A percentile compares a stretch with the other conserved stretches of the same genome.
These are phyloP conservation scores for Spergularia marina DNA, from an alignment of 148 eudicot genomes.

Conservation along the genomic window DNA sequence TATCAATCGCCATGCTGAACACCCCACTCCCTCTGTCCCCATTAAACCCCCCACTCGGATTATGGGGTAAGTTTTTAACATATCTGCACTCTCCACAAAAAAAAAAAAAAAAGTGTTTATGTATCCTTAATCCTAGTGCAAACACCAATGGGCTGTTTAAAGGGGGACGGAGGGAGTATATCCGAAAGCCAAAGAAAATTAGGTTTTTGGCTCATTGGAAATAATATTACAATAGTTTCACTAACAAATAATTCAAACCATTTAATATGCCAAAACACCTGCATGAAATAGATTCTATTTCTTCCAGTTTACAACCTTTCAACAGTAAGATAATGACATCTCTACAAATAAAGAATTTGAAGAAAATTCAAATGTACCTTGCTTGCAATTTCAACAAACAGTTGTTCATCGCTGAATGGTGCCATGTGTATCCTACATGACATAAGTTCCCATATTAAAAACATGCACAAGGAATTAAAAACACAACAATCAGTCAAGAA, in stretches of 20 bases:
- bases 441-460: constrained; percentile 22
- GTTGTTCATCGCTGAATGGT: constrained; percentile 91
- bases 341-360: not conserved
- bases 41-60: too few relatives aligned
- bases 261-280: not conserved
- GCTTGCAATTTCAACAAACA: constrained; percentile 84
- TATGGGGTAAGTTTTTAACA: too few relatives aligned
- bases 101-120: too few relatives aligned
- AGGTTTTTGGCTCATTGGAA: too few relatives aligned
- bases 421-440: constrained; percentile 94
- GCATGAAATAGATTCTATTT: not conserved
- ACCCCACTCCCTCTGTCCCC: too few relatives aligned
- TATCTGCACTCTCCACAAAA: too few relatives aligned
- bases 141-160: too few relatives aligned
- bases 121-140: too few relatives aligned
- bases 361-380: constrained; percentile 50
- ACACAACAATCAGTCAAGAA: not conserved
- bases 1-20: too few relatives aligned
- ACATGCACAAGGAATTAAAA: not conserved
- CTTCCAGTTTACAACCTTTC: not conserved
- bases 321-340: constrained; percentile 6
- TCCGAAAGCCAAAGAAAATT: too few relatives aligned
- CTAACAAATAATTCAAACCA: not conserved
- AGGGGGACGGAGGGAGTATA: too few relatives aligned
- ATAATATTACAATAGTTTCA: not conserved